Evolutionary conservation across 768 basidiomycete species (phyloP).

Genomic region (Leccinum variicolor): DNA sequence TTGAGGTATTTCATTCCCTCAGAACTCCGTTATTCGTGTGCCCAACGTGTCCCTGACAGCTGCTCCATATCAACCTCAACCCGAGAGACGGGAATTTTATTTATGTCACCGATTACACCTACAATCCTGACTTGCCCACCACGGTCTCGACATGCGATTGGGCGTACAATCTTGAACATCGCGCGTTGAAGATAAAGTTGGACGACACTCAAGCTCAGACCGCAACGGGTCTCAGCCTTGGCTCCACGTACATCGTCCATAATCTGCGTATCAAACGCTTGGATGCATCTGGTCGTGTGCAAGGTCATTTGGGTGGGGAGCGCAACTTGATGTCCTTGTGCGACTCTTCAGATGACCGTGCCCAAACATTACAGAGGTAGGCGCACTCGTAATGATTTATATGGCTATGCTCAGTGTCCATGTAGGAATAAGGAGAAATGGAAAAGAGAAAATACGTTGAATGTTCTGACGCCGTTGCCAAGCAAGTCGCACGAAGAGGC

Average conservation of each 20-base stretch:
- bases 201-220: slow-evolving; percentile 44
- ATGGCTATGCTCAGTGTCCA: not conserved
- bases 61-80: slow-evolving; percentile 41
- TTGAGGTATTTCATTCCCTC: slow-evolving; percentile 43
- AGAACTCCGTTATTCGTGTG: not conserved
- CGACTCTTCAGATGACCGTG: slow-evolving; percentile 17
- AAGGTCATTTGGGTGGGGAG: slow-evolving; percentile 29
- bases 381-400: not conserved
- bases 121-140: slow-evolving; percentile 41
- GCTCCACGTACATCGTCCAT: slow-evolving; percentile 45
- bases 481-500: slow-evolving; percentile 1
- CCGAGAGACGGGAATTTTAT: slow-evolving; percentile 37
- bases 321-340: slow-evolving; percentile 21
- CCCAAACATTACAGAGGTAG: slow-evolving; percentile 21
- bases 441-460: slow-evolving; percentile 22
- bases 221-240: slow-evolving; percentile 36
- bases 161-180: slow-evolving; percentile 45
- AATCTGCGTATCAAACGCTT: slow-evolving; percentile 45
- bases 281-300: slow-evolving; percentile 7
- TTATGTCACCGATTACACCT: slow-evolving; percentile 67
- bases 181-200: slow-evolving; percentile 50
- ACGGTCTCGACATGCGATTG: slow-evolving; percentile 31
- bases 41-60: slow-evolving; percentile 30
- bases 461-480: not conserved
- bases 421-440: slow-evolving; percentile 35